These are phyloP conservation scores for Hymenoscyphus infarciens DNA, from an alignment of 2,329 filamentous ascomycete species.

Conservation along the genomic window DNA sequence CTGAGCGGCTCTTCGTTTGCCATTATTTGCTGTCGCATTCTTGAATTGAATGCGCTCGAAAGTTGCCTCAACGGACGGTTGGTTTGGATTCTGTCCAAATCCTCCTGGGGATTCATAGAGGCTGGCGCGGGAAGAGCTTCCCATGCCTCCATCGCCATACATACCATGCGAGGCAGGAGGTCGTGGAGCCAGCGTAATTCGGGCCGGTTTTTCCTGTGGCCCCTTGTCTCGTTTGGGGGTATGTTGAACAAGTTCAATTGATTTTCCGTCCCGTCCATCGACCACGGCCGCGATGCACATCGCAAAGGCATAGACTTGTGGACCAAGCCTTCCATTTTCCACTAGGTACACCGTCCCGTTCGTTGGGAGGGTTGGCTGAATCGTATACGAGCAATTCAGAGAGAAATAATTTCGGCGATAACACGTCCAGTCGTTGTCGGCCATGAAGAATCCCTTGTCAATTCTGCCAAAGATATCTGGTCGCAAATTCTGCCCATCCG, in stretches of 20 bases:
- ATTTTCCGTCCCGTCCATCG: constrained; percentile 58
- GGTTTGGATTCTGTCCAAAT: constrained; percentile 28
- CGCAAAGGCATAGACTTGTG: constrained; percentile 54
- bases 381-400: constrained; percentile 59
- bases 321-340: constrained; percentile 23
- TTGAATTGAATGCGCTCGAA: constrained; percentile 77
- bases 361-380: constrained; percentile 45
- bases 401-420: constrained; percentile 72
- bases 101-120: constrained; percentile 23
- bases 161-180: constrained; percentile 28
- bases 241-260: constrained; percentile 70
- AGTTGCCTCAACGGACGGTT: constrained; percentile 33
- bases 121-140: constrained; percentile 19
- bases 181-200: constrained; percentile 38
- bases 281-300: constrained; percentile 66
- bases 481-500: constrained; percentile 48
- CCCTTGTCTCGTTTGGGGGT: constrained; percentile 71
- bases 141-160: constrained; percentile 27
- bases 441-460: constrained; percentile 67
- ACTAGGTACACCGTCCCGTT: constrained; percentile 39
- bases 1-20: constrained; percentile 67
- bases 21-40: constrained; percentile 71
- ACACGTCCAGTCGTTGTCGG: constrained; percentile 68
- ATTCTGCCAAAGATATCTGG: constrained; percentile 65
- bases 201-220: constrained; percentile 59